A percentile compares a stretch with the other conserved stretches of the same genome.
These are phyloP conservation scores for Cercospora sojina DNA, from an alignment of 2,329 filamentous ascomycete species.

Conservation along the genomic window DNA sequence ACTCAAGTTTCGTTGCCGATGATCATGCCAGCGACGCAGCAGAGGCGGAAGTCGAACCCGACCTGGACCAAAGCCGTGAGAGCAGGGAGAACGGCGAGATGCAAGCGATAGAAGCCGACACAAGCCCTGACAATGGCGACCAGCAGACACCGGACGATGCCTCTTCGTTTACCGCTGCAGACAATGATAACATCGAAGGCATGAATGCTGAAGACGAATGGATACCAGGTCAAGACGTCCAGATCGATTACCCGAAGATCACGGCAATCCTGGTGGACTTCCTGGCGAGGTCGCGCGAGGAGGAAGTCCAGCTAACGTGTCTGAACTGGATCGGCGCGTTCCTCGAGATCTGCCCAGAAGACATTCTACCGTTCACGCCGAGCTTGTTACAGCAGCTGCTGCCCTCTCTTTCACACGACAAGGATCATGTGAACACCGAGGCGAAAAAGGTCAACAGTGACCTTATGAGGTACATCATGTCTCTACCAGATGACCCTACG, in stretches of 20 bases:
- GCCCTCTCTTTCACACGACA: slow-evolving; percentile 87
- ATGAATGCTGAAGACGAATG: slow-evolving; percentile 75
- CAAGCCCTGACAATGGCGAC: slow-evolving; percentile 16
- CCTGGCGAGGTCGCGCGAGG: slow-evolving; percentile 78
- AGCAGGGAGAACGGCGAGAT: slow-evolving; percentile 25
- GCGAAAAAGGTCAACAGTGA: slow-evolving; percentile 87
- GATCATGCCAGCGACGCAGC: slow-evolving; percentile 7
- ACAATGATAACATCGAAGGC: slow-evolving; percentile 47
- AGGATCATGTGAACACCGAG: slow-evolving; percentile 83
- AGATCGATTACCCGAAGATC: slow-evolving; percentile 89
- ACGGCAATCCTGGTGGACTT: slow-evolving; percentile 88
- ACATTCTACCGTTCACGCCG: slow-evolving; percentile 92
- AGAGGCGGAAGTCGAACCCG: slow-evolving; percentile 19
- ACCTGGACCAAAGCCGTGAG: slow-evolving; percentile 24
- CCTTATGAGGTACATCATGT: slow-evolving; percentile 91
- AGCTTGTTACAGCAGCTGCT: slow-evolving; percentile 87
- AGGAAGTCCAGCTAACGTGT: slow-evolving; percentile 87
- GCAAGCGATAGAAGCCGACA: slow-evolving; percentile 14
- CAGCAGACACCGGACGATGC: slow-evolving; percentile 55
- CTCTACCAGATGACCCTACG: slow-evolving; percentile 65
- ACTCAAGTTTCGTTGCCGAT: slow-evolving; percentile 22
- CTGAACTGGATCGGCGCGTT: slow-evolving; percentile 95
- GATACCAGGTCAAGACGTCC: slow-evolving; percentile 95
- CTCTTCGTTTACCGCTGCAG: slow-evolving; percentile 56
- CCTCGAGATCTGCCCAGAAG: slow-evolving; percentile 94